phyloP scores from a whole-genome alignment of 2,329 filamentous ascomycete genomes.

The Apiospora hydei region DNA sequence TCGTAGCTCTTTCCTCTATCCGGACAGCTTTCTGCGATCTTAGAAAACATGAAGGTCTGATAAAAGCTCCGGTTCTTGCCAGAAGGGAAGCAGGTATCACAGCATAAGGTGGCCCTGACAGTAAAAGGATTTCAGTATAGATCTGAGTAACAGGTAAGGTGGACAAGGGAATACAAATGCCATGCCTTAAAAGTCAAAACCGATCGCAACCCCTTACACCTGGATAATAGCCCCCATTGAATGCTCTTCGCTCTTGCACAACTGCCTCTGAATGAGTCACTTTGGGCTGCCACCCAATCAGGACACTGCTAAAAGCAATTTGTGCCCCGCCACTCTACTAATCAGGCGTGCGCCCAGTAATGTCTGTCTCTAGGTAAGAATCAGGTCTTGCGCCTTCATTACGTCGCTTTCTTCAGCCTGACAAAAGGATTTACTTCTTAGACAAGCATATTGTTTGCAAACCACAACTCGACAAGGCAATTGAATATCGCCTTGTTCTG shows the following conservation, averaged over 20 bases:
- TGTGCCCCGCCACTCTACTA: neutral
- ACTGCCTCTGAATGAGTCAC: conserved; percentile 10
- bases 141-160: too few species aligned
- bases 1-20: neutral
- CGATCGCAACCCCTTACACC: neutral
- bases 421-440: neutral
- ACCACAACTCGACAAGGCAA: neutral
- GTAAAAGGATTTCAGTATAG: too few species aligned
- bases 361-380: neutral
- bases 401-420: conserved; percentile 11
- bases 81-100: too few species aligned
- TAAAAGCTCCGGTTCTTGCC: neutral
- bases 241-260: neutral
- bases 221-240: neutral
- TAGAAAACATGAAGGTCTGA: neutral
- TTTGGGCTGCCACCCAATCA: conserved; percentile 14
- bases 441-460: neutral
- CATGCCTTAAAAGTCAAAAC: neutral
- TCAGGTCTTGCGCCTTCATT: conserved; percentile 2
- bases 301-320: conserved; percentile 12
- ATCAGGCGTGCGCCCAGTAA: neutral
- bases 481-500: conserved; percentile 21
- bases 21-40: neutral
- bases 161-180: neutral
- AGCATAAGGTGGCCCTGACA: too few species aligned